Percentiles rank a stretch among this genome's conserved stretches.
These are phyloP conservation scores for Oryza meridionalis DNA, from an alignment of 176 grass and related monocot species.

Conservation along the genomic window DNA sequence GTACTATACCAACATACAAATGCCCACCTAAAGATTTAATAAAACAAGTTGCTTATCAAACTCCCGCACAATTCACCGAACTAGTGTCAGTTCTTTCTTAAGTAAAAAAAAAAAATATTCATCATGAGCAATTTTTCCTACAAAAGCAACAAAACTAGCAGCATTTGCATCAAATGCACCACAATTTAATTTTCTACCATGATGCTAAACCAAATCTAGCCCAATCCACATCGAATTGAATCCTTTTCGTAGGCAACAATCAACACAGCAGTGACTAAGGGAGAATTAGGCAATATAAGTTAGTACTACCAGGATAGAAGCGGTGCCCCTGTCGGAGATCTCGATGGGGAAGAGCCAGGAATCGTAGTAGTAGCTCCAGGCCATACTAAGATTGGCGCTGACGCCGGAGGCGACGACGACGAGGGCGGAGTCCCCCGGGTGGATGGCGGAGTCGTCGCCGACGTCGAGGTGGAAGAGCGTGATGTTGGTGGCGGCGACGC, in stretches of 20 bases:
- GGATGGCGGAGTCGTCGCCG: conserved; percentile 52
- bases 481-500: conserved; percentile 62
- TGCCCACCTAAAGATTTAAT: background rate
- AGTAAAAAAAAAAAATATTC: background rate
- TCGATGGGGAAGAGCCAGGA: conserved; percentile 61
- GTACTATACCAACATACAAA: background rate
- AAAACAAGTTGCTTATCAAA: background rate
- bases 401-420: conserved; percentile 71
- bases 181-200: background rate
- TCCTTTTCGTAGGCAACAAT: background rate
- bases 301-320: conserved; percentile 64
- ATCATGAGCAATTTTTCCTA: background rate
- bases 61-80: background rate
- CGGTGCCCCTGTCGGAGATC: conserved; percentile 65
- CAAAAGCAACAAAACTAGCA: background rate
- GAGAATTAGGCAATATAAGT: background rate
- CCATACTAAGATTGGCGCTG: conserved; percentile 73
- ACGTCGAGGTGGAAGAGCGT: conserved; percentile 74
- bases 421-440: conserved; percentile 50
- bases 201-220: conserved; percentile 21
- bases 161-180: background rate
- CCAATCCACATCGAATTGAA: conserved; percentile 19
- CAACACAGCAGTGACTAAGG: background rate
- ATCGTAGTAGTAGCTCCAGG: conserved; percentile 76
- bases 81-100: background rate